phyloP scores from a whole-genome alignment of 371 early-diverging fungal genomes.

The Coemansia sp. region DNA sequence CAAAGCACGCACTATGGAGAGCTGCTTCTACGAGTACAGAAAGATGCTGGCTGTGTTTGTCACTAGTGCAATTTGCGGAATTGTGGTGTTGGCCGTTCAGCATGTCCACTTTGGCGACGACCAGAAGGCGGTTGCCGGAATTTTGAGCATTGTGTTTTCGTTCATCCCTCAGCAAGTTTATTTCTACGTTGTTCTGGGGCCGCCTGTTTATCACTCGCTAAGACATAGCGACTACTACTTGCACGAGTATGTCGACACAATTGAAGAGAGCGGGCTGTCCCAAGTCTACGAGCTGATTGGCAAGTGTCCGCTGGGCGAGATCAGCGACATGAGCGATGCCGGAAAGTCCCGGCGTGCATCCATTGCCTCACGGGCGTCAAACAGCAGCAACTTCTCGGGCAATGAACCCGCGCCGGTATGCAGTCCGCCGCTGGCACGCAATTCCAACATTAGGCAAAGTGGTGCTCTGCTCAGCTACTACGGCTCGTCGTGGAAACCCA shows the following conservation, averaged over 20 bases:
- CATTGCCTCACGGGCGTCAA: background rate
- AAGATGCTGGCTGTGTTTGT: conserved; percentile 13
- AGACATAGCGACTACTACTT: conserved; percentile 14
- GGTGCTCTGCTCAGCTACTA: conserved; percentile 20
- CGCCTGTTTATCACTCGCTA: conserved; percentile 26
- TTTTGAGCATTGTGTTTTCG: conserved; percentile 19
- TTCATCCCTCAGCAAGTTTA: conserved; percentile 43
- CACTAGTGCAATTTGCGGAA: conserved; percentile 10
- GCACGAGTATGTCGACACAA: conserved; percentile 9
- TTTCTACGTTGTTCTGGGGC: conserved; percentile 38
- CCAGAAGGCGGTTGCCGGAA: conserved; percentile 15
- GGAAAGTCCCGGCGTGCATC: conserved; percentile 21
- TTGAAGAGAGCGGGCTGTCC: conserved; percentile 25
- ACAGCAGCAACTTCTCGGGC: conserved; percentile 39
- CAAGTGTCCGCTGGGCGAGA: conserved; percentile 35
- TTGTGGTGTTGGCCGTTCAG: conserved; percentile 18
- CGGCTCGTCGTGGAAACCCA: conserved; percentile 7
- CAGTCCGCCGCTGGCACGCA: conserved; percentile 12
- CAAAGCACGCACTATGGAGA: conserved; percentile 31
- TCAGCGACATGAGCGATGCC: conserved; percentile 32
- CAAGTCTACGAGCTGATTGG: conserved; percentile 33
- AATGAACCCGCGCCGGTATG: conserved; percentile 32
- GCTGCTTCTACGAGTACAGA: conserved; percentile 38
- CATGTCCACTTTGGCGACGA: conserved; percentile 19
- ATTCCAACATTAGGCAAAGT: conserved; percentile 8